Evolutionary conservation across 2,329 filamentous ascomycete genomes (phyloP).

Genomic region (Paracorniculantispora psalliotae): DNA sequence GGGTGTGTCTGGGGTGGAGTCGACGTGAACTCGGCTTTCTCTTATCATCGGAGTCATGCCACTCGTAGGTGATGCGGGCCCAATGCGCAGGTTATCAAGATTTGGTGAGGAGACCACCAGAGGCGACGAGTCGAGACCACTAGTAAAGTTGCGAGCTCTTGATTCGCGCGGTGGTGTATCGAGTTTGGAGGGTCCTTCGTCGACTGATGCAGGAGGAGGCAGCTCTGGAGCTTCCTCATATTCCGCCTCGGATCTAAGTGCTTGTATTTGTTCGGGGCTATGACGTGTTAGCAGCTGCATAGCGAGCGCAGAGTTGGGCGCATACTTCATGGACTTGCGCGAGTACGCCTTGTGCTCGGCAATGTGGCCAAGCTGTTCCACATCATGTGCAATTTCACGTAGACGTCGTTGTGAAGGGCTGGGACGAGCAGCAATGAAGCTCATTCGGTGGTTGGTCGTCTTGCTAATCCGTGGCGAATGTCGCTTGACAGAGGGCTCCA

Average conservation of each 20-base stretch:
- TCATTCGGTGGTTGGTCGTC: constrained; percentile 36
- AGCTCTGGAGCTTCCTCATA: constrained; percentile 63
- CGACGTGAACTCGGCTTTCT: constrained; percentile 9
- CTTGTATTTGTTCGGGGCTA: constrained; percentile 59
- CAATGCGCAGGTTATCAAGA: constrained; percentile 16
- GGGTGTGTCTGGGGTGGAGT: constrained; percentile 13
- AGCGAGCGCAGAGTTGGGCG: constrained; percentile 14
- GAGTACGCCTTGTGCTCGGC: constrained; percentile 65
- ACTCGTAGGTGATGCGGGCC: constrained; percentile 25
- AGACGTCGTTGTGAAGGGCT: constrained; percentile 53
- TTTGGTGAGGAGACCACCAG: constrained; percentile 27
- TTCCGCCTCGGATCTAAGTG: constrained; percentile 46
- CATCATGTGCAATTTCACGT: constrained; percentile 51
- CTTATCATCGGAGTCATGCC: constrained; percentile 15
- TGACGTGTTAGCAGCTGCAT: constrained; percentile 26
- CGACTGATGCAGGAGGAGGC: constrained; percentile 57
- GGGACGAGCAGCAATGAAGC: constrained; percentile 33
- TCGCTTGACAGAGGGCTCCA: constrained; percentile 51
- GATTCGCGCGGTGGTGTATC: constrained; percentile 33
- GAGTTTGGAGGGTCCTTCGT: constrained; percentile 50
- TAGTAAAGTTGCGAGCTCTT: constrained; percentile 13
- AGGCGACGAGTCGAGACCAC: constrained; percentile 20
- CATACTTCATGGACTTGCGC: constrained; percentile 63
- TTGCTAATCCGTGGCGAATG: constrained; percentile 37
- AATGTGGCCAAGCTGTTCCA: constrained; percentile 52